Base-by-base conservation (phyloP, 768 basidiomycete species). In the Kwoniella dejecticola region DNA sequence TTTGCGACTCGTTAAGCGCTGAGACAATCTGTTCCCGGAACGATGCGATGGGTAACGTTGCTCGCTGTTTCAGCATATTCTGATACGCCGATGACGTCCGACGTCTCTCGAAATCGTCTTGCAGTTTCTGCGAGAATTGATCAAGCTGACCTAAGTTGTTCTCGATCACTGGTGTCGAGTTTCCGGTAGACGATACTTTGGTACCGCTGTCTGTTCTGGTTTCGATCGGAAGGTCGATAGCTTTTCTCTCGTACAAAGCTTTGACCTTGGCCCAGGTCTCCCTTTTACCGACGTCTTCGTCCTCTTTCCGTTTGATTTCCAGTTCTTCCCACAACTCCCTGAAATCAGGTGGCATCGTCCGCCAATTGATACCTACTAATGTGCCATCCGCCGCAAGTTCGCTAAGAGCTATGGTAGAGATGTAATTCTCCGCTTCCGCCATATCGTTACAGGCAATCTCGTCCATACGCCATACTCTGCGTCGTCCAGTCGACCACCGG, bases 321-420 rank as follows among this genome's bases (percentile, higher is more conserved):
- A 97, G 80, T 76, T 94, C 90, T 56, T 90, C 88, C 95, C 95
- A 99, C 17, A 99, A 81, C 76, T 92, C 89, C 63, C 92, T 84
- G 78, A 88, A 95, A 17, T 85, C 83, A 2, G 87, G 82, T 8
- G 95, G 91, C n/a, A 98, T 82, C 8, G 86, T 77, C 66, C 90
- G 83, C 77, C 90, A 89, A 67, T 87, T 89, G 0, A 89, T 59
- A 1, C 65, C 63, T 4, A 52, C 47, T 4, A 69, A 49, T 8
- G 65, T 57, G 2, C 67, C 71, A 12, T 54, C 56, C 12, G 46
- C 63, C 2, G 85, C 86, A 30, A 97, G 79, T 3, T 85, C 83
- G 76, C 95, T 90, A 31, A 97, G 81, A 3, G 91, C 92, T 48
- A 94, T 79, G 17, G 89, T 89, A 3, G 95, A 85, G 50, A 95